Evolutionary conservation across 2,329 filamentous ascomycete species (phyloP), one percentile per base, ranked within the genome.

Genomic region (Verticillium nubilum): DNA sequence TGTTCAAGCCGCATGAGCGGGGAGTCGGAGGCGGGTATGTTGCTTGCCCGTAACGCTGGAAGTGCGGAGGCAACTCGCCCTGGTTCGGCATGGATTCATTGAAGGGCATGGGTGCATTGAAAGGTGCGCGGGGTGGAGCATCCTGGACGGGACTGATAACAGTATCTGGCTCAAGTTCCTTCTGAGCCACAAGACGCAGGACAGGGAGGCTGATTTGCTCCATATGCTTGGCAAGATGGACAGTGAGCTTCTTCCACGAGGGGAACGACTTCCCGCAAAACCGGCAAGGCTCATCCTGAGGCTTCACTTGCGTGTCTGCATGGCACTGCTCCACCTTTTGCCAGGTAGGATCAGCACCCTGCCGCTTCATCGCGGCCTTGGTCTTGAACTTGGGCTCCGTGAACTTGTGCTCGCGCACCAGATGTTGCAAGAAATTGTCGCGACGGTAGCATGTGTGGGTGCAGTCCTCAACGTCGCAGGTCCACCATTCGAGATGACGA

Each of bases 141-240:
- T 86, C 84, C 65, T 87, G 86, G 2, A 89, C 79, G 0, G 87
- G 87, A 67, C 86, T 89, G 71, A 90, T 87, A 63, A 88, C 78
- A 25, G 85, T 88, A 65, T 89, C 85, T 7, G 80, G 78, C 26
- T 82, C 78, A 19, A 88, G 74, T 54, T 80, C 76, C 62, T 74
- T 79, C 42, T 74, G 72, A 5, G 78, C 78, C 3, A 87, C 84
- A 2, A 88, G 77, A 17, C 78, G 76, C 59, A 96, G 78, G 31
- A 97, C 85, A 0, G 93, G 92, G 69, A 97, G 83, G 67, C 90
- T 91, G 69, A 97, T 90, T 65, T 92, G 87, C 73, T 97, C 92
- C 92, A 97, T 95, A 72, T 97, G 93, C 73, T 94, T 94, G 56
- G 92, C 92, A 70, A 97, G 76, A 74, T 97, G 93, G n/a, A 95